Conservation (phyloP, 139 green algal species). For the Closterium sp. region DNA sequence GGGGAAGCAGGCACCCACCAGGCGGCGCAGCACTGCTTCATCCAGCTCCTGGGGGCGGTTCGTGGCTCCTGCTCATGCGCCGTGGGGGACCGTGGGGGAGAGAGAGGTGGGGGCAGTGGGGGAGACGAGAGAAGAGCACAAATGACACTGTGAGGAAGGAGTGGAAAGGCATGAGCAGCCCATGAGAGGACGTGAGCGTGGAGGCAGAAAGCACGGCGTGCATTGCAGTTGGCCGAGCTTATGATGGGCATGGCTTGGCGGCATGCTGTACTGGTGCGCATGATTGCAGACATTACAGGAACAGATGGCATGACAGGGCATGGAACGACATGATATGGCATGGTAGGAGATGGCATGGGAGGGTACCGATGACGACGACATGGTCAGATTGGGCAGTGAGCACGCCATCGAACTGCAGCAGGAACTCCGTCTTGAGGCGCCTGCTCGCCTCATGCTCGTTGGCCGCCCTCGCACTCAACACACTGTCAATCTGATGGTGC, state of each 20-base stretch:
- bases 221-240: neutral
- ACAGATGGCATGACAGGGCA: neutral
- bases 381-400: slow-evolving; percentile 38
- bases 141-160: neutral
- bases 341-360: neutral
- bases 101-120: neutral
- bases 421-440: slow-evolving; percentile 95
- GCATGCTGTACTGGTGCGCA: neutral
- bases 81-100: no score
- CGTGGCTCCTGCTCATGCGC: slow-evolving; percentile 73
- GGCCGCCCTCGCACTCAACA: slow-evolving; percentile 76
- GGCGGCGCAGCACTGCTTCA: slow-evolving; percentile 85
- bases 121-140: neutral
- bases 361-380: slow-evolving; percentile 51
- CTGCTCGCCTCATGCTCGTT: slow-evolving; percentile 93
- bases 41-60: slow-evolving; percentile 97
- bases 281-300: neutral
- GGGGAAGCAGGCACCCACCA: slow-evolving; percentile 58
- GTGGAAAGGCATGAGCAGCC: neutral
- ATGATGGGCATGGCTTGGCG: neutral
- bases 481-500: slow-evolving; percentile 50
- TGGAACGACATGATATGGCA: slow-evolving; percentile 27
- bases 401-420: slow-evolving; percentile 91
- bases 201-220: no score
- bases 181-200: no score